Evolutionary conservation across 371 early-diverging fungal genomes (phyloP), one percentile per base, ranked within the genome.

Genomic region (Lichtheimia hyalospora): DNA sequence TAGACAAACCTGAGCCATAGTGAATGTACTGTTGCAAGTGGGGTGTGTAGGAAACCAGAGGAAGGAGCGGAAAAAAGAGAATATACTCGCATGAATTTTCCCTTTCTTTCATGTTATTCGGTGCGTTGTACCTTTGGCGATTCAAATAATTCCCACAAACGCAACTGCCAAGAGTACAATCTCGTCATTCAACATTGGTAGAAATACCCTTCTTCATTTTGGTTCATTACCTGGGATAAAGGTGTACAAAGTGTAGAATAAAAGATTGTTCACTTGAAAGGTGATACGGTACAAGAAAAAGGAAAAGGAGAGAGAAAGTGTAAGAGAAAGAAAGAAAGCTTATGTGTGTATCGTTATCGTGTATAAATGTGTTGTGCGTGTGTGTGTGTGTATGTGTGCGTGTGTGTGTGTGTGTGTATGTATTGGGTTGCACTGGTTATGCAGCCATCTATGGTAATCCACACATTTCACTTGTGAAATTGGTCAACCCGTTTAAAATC

Each of bases 401-500:
- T 2, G 44, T 5, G 44, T 44, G 44, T 44, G n/a, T 44, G 15
- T 8, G n/a, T 46, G 21, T 46, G 46, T 46, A 12, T 46, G 46
- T 46, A 16, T 46, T 25, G 20, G 23, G 51, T 51, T 18, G 20
- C 25, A 51, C 51, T 51, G 25, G 18, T 51, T 51, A 54, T 54
- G 39, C 40, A 15, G 54, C 20, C 14, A 54, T 5, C 20, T 46
- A 46, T n/a, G 46, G 21, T 46, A 46, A 21, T 46, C 18, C 41
- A 24, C 10, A 15, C 21, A n/a, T 10, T 21, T 23, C 12, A 7
- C 21, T 55, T 10, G 20, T 18, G 21, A 20, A 14, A 49, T 41
- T 58, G 50, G 28, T 60, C 61, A 5, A 62, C 25, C 3, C 50
- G 50, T 48, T 39, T 27, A 51, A 61, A 61, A 13, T 61, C 61